These are phyloP conservation scores for Kandelia obovata DNA, from an alignment of 345 rosid species.

Conservation along the genomic window DNA sequence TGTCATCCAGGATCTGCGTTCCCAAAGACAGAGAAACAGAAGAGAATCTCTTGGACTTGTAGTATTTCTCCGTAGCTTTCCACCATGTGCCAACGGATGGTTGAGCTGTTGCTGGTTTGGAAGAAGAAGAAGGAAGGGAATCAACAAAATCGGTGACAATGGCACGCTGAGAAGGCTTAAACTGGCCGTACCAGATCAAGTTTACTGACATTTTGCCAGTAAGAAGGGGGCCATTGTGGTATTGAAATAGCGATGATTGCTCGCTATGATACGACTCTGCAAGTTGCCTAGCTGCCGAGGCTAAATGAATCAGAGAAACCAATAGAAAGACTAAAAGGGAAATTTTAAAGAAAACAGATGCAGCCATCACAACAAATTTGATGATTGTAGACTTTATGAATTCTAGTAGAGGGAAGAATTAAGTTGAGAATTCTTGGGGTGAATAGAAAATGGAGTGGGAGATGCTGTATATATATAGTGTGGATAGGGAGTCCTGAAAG, in stretches of 20 bases:
- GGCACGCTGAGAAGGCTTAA: conserved; percentile 19
- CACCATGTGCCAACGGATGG: conserved; percentile 18
- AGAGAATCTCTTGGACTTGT: conserved; percentile 4
- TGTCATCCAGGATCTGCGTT: conserved; percentile 9
- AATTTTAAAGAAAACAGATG: not conserved
- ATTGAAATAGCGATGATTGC: not conserved
- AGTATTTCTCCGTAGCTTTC: conserved; percentile 15
- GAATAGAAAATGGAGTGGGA: not conserved
- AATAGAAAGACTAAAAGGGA: not conserved
- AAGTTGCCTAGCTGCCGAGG: conserved; percentile 1
- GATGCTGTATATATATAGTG: not conserved
- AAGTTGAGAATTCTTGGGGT: not conserved
- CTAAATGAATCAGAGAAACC: not conserved
- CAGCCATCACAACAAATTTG: conserved; percentile 2
- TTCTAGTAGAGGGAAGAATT: not conserved
- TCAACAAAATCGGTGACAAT: conserved; percentile 17
- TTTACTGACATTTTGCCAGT: conserved; percentile 10
- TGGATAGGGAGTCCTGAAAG: not conserved
- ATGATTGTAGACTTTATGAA: not conserved
- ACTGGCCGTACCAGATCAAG: conserved; percentile 21
- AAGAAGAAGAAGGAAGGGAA: conserved; percentile 11
- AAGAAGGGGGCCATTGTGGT: conserved; percentile 18
- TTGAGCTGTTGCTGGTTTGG: not conserved
- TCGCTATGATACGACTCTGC: not conserved
- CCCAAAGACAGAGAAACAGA: conserved; percentile 1